phyloP scores from a whole-genome alignment of 352 stramenopile genomes.

The Globisporangium okanoganense region DNA sequence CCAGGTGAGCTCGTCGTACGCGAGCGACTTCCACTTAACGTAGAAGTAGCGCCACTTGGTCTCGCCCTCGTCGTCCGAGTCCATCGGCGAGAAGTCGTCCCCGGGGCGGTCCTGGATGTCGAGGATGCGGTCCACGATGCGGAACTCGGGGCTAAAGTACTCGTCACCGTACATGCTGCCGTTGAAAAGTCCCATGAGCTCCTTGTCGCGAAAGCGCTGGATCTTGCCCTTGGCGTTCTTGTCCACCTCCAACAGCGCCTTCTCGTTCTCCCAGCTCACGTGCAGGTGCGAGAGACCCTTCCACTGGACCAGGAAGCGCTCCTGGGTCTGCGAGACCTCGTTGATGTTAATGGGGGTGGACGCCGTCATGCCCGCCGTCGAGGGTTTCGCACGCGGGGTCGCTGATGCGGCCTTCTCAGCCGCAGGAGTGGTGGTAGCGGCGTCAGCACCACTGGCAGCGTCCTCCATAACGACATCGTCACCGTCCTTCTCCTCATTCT shows the following conservation, averaged over 20 bases:
- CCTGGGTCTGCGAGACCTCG: constrained; percentile 25
- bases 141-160: constrained; percentile 90
- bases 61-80: constrained; percentile 35
- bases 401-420: constrained; percentile 5
- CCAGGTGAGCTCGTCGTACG: constrained; percentile 98
- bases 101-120: constrained; percentile 75
- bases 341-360: constrained; percentile 10
- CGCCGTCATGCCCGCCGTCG: background rate
- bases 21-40: constrained; percentile 98
- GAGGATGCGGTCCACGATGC: constrained; percentile 86
- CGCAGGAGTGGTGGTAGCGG: background rate
- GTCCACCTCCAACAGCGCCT: constrained; percentile 75
- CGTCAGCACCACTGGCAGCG: background rate
- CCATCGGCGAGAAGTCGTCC: constrained; percentile 58
- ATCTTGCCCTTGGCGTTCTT: constrained; percentile 86
- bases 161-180: constrained; percentile 72
- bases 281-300: constrained; percentile 88
- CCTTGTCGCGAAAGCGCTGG: constrained; percentile 82
- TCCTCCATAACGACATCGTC: constrained; percentile 8
- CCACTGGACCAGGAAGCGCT: constrained; percentile 91
- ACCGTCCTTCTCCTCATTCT: constrained; percentile 4
- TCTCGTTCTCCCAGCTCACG: constrained; percentile 88
- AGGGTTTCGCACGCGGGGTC: background rate
- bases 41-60: constrained; percentile 91
- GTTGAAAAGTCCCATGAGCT: constrained; percentile 40